A percentile compares a stretch with the other conserved stretches of the same genome.
Conservation (phyloP, 768 basidiomycete genomes). For the Coprinopsis sp. region DNA sequence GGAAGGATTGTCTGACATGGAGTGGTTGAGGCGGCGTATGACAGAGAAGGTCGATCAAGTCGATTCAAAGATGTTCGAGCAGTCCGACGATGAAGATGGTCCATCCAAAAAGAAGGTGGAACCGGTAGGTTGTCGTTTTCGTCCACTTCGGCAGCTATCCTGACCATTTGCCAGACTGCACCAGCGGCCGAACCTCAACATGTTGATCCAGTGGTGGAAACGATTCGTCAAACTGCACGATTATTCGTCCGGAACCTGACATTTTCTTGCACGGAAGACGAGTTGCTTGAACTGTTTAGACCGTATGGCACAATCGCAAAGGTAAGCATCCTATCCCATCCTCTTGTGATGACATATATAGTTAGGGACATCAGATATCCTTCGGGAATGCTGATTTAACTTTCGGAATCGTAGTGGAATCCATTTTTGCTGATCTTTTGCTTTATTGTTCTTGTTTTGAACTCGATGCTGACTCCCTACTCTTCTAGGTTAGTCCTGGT, state of each 20-base stretch:
- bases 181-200: no score
- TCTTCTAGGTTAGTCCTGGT: slow-evolving; percentile 54
- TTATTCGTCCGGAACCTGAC: slow-evolving; percentile 95
- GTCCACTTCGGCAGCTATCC: no score
- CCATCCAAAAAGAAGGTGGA: slow-evolving; percentile 7
- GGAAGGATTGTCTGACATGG: slow-evolving; percentile 56
- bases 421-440: slow-evolving; percentile 14
- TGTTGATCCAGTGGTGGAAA: slow-evolving; percentile 34
- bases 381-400: slow-evolving; percentile 57
- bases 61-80: slow-evolving; percentile 50
- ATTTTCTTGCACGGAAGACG: slow-evolving; percentile 73
- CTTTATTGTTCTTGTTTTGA: background rate
- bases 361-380: slow-evolving; percentile 70
- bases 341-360: no score
- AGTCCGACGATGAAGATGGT: slow-evolving; percentile 54
- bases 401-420: slow-evolving; percentile 66
- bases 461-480: background rate
- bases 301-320: slow-evolving; percentile 71
- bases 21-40: slow-evolving; percentile 72
- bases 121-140: no score
- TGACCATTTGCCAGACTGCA: no score
- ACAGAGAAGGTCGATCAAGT: slow-evolving; percentile 37
- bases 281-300: slow-evolving; percentile 60
- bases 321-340: slow-evolving; percentile 41
- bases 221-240: slow-evolving; percentile 70